Conservation (phyloP, 805 yeast genomes). For the Lachancea cidri region DNA sequence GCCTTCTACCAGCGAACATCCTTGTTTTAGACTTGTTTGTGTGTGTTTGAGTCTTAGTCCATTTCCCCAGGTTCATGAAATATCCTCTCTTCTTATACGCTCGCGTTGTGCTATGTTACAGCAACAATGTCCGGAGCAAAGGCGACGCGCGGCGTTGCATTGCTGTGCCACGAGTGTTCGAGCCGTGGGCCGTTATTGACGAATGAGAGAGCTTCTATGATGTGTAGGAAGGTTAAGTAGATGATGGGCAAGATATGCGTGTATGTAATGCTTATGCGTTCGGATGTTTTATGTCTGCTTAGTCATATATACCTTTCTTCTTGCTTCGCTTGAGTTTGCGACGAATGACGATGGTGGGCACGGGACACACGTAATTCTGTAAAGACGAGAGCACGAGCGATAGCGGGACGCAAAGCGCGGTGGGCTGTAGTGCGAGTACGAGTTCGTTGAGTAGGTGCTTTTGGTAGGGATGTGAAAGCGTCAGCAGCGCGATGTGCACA, state of each 20-base stretch:
- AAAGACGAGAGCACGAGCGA: conserved; percentile 25
- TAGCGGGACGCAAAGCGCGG: conserved; percentile 26
- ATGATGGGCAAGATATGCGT: too few relatives aligned
- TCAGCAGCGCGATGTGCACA: conserved; percentile 30
- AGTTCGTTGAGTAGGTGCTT: conserved; percentile 36
- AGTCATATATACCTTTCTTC: conserved; percentile 25
- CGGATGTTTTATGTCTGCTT: conserved; percentile 9
- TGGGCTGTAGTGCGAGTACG: conserved; percentile 34
- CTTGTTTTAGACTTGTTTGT: not conserved
- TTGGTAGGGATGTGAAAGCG: conserved; percentile 36
- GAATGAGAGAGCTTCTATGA: too few relatives aligned
- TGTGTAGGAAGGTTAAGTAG: too few relatives aligned
- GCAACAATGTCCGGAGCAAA: not conserved
- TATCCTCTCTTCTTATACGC: not conserved
- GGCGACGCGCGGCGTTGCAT: not conserved
- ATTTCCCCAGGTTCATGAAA: not conserved
- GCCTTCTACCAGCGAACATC: conserved; percentile 6
- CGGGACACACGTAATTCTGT: conserved; percentile 31
- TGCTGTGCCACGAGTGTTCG: not conserved
- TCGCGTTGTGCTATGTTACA: not conserved
- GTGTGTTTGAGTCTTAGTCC: not conserved
- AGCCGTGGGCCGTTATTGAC: too few relatives aligned
- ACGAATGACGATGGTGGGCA: conserved; percentile 31
- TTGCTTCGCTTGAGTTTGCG: conserved; percentile 29
- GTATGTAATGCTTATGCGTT: not conserved